Conservation (phyloP, 805 yeast genomes). For the Yamadazyma sp. region DNA sequence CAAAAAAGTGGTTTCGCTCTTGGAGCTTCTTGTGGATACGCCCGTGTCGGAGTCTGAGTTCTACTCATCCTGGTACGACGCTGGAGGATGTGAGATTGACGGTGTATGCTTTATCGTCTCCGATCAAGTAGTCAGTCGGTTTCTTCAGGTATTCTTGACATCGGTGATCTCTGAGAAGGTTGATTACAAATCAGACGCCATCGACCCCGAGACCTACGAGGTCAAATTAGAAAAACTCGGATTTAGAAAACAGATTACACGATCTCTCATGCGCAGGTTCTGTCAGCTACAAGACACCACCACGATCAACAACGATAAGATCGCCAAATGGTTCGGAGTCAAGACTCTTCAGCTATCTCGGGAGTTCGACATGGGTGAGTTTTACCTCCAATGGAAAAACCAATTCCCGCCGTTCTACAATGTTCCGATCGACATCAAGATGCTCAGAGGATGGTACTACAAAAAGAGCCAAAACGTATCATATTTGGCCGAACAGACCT, state of each 20-base stretch:
- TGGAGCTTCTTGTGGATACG: conserved; percentile 31
- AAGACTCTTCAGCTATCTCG: conserved; percentile 36
- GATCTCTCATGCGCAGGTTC: conserved; percentile 53
- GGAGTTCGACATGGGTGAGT: conserved; percentile 45
- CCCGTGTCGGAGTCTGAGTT: conserved; percentile 61
- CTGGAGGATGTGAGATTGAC: conserved; percentile 56
- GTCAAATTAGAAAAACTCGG: background rate
- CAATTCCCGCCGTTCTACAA: conserved; percentile 63
- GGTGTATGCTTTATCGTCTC: conserved; percentile 40
- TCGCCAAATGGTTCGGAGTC: conserved; percentile 66
- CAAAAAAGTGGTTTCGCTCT: background rate
- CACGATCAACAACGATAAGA: conserved; percentile 39
- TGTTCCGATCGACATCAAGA: conserved; percentile 53
- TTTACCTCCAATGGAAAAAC: conserved; percentile 62
- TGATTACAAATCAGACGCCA: conserved; percentile 17
- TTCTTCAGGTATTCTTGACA: conserved; percentile 27
- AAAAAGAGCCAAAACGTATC: conserved; percentile 50
- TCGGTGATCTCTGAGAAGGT: conserved; percentile 25
- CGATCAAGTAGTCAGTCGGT: conserved; percentile 24
- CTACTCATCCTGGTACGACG: conserved; percentile 46
- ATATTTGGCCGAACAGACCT: conserved; percentile 48
- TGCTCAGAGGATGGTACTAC: conserved; percentile 56
- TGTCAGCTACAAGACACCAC: too few relatives aligned
- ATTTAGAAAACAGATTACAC: conserved; percentile 37
- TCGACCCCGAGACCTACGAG: background rate